These are phyloP conservation scores for Stachybotrys echinatus DNA, from an alignment of 2,329 filamentous ascomycete species.

Conservation along the genomic window DNA sequence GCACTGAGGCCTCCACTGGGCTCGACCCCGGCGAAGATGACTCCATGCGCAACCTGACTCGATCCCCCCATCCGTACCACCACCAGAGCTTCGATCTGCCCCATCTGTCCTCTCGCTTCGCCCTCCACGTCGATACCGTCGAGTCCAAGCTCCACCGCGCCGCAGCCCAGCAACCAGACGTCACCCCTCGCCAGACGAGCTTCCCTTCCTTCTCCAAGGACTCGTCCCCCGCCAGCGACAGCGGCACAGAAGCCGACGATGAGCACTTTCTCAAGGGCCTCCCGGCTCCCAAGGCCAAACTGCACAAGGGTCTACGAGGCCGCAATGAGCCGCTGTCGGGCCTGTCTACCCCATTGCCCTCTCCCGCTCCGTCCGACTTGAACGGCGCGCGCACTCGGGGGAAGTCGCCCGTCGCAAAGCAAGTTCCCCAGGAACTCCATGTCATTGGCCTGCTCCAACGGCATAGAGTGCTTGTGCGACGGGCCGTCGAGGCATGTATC, in stretches of 20 bases:
- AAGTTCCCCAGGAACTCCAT: conserved; percentile 10
- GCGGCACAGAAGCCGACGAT: conserved; percentile 92
- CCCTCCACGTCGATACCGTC: conserved; percentile 14
- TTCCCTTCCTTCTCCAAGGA: conserved; percentile 37
- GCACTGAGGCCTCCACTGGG: conserved; percentile 25
- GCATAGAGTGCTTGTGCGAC: conserved; percentile 46
- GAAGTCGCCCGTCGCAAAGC: conserved; percentile 10
- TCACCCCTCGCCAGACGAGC: conserved; percentile 15
- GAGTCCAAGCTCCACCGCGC: conserved; percentile 8
- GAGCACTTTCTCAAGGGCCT: conserved; percentile 83
- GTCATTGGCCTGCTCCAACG: conserved; percentile 29
- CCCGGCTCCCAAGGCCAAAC: conserved; percentile 67
- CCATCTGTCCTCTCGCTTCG: conserved; percentile 39
- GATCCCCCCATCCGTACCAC: conserved; percentile 65
- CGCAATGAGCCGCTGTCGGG: conserved; percentile 49
- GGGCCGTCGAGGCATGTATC: conserved; percentile 47
- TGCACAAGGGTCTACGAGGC: conserved; percentile 73
- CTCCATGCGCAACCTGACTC: conserved; percentile 43
- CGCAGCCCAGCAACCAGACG: conserved; percentile 9
- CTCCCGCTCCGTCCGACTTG: conserved; percentile 41
- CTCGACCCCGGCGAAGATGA: conserved; percentile 30
- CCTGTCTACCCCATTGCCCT: conserved; percentile 49
- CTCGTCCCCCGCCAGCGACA: conserved; percentile 69
- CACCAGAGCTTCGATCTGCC: conserved; percentile 52
- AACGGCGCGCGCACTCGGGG: conserved; percentile 20